Base-by-base conservation (phyloP, 331 rosid species). In the Cucumis variabilis region DNA sequence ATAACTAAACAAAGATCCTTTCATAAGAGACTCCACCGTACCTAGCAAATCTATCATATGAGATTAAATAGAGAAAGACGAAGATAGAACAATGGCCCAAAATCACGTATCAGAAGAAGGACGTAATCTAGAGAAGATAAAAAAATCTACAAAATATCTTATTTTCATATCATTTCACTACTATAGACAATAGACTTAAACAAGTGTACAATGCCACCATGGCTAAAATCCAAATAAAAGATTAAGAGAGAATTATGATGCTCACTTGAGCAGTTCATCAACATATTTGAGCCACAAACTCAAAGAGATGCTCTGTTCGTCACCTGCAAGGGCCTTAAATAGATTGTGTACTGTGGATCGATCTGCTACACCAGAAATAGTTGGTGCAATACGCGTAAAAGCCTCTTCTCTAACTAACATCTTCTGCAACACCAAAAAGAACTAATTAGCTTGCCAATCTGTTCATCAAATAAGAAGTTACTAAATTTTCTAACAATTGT, bases 341-440 rank as follows among this genome's bases (percentile, higher is more conserved):
- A 97, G 92, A 92, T 92, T 93, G 90, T 95, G 94, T 60, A 88
- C 98, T 24, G 98, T 94, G 62, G 98, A 89, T 60, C 82, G 92
- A 86, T 95, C 98, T 83, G 93, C 98, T 72, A 95, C 91, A 83
- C 98, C 99, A 85, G 98, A 89, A 85, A 97, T 85, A 37, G 98
- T 95, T 62, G 99, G 97, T 85, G 99, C 98, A 91, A 97, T 89
- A 68, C 96, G 98, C 88, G 92, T 90, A 92, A 97, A 97, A 87
- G 98, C 98, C 83, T 92, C 95, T 91, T 95, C 95, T 27, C 89
- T 81, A 83, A 95, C 96, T 81, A 93, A 92, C 90, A 93, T 93
- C 66, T 91, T 90, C 99, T 97, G 93, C 90, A 91, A 78, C 71
- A 68, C 70, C 90, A 88, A 74, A 83, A 86, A 85, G 89, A 80